These are phyloP conservation scores for Boletus sp. DNA, from an alignment of 768 basidiomycete genomes.

Conservation along the genomic window DNA sequence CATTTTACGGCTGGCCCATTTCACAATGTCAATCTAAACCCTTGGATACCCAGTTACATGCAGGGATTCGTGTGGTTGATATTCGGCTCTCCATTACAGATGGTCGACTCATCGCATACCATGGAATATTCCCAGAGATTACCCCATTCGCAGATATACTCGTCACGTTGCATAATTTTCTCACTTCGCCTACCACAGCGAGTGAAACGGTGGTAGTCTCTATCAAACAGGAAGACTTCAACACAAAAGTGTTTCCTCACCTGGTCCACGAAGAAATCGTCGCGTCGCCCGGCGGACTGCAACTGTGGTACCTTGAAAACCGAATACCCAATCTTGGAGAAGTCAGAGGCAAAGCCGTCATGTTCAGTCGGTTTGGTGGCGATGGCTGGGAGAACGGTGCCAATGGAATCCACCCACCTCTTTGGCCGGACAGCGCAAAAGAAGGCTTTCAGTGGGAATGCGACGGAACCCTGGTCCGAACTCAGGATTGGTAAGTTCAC, in stretches of 20 bases:
- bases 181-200: slow-evolving; percentile 52
- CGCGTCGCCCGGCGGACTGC: slow-evolving; percentile 45
- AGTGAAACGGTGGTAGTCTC: slow-evolving; percentile 83
- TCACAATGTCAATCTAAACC: slow-evolving; percentile 80
- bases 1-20: slow-evolving; percentile 82
- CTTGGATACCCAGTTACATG: slow-evolving; percentile 64
- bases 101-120: slow-evolving; percentile 70
- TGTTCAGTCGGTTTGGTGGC: slow-evolving; percentile 79
- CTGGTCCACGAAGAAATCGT: slow-evolving; percentile 66
- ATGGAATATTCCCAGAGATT: slow-evolving; percentile 72
- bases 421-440: slow-evolving; percentile 80
- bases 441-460: slow-evolving; percentile 79
- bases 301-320: slow-evolving; percentile 83
- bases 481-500: slow-evolving; percentile 75
- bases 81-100: slow-evolving; percentile 72
- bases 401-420: slow-evolving; percentile 82
- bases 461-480: slow-evolving; percentile 64
- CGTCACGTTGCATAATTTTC: slow-evolving; percentile 56
- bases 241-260: slow-evolving; percentile 53
- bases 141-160: slow-evolving; percentile 69
- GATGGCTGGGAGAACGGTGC: slow-evolving; percentile 70
- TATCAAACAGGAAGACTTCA: slow-evolving; percentile 83
- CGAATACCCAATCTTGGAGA: slow-evolving; percentile 79
- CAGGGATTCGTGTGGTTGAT: slow-evolving; percentile 81
- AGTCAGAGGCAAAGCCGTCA: slow-evolving; percentile 78